Percentiles rank a stretch among this genome's conserved stretches.
Conservation (phyloP, 1,139 yeast genomes). For the Zygosaccharomyces pseudobailii region DNA sequence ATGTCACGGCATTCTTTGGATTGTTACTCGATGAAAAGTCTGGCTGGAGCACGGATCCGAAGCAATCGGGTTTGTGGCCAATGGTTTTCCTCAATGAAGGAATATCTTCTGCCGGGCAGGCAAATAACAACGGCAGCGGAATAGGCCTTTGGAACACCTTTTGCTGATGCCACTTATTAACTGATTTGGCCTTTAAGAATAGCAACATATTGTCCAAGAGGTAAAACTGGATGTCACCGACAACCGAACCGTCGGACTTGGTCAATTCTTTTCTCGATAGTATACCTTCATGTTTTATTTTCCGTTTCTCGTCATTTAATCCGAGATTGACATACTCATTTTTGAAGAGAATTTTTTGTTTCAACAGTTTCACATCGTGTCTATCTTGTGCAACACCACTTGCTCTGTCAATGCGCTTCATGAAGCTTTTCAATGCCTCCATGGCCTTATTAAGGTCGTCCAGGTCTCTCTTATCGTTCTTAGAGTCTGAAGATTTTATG, state of each 20-base stretch:
- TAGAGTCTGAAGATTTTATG: constrained; percentile 63
- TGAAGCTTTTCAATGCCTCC: constrained; percentile 67
- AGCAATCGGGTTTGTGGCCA: constrained; percentile 36
- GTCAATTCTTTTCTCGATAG: constrained; percentile 33
- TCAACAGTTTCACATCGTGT: constrained; percentile 81
- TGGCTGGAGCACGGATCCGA: constrained; percentile 39
- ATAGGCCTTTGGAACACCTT: constrained; percentile 94
- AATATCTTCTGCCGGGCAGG: constrained; percentile 72
- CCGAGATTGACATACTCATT: constrained; percentile 90
- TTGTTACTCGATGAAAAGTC: constrained; percentile 22
- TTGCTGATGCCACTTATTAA: constrained; percentile 85
- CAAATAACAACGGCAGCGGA: constrained; percentile 76
- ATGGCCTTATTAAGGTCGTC: constrained; percentile 69
- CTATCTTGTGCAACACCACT: constrained; percentile 95
- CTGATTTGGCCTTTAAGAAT: constrained; percentile 80
- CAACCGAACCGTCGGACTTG: constrained; percentile 27
- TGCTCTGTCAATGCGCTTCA: constrained; percentile 78
- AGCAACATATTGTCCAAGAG: constrained; percentile 83
- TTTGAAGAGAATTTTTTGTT: constrained; percentile 65
- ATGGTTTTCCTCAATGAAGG: constrained; percentile 52
- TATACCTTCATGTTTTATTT: constrained; percentile 43
- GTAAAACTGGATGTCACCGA: constrained; percentile 70
- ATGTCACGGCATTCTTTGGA: constrained; percentile 39
- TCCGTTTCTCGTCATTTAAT: constrained; percentile 73
- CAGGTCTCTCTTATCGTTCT: constrained; percentile 57